Base-by-base conservation (phyloP, 495 filamentous ascomycete genomes). In the Pseudevernia furfuracea region DNA sequence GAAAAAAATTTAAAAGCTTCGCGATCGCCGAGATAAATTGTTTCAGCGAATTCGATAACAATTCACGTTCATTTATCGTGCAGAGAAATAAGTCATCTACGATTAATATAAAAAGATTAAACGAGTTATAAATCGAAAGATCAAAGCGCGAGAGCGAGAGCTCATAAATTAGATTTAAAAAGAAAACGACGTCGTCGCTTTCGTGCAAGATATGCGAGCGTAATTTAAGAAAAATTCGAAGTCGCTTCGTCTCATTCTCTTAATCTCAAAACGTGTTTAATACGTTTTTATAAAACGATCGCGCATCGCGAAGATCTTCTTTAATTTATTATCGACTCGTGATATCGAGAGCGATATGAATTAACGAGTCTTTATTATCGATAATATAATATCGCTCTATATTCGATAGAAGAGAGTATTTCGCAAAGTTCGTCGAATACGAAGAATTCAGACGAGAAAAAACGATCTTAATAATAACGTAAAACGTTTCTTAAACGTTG, bases 31-130 rank as follows among this genome's bases (percentile, higher is more conserved):
- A 41, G 39, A 62, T 38, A 2, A 61, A 25, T 30, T 69, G 9
- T 67, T 49, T 38, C 4, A 32, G 23, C n/a, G 60, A 4, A 69
- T 69, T 41, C 25, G 52, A 30, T 15, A 67, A 0, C 1, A 60
- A 37, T 69, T 67, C 21, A 53, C 5, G 25, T 59, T 67, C 6
- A 57, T 69, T 8, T 46, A 67, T 41, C 55, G 55, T n/a, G 64
- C 49, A 32, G 41, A 69, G 41, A 49, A 63, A 21, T 12, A 66
- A 56, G 46, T n/a, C 14, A 63, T 69, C 52, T 57, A 66, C 39
- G 10, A 41, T 66, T 28, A 48, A 25, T 61, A 61, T 17, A 17
- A 61, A 28, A 37, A 61, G 6, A 23, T 21, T 14, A 58, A 58
- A 58, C 32, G 11, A 19, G 49, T 23, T 25, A 30, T 63, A 8